phyloP scores from a whole-genome alignment of 1,284 basidiomycete genomes.

The Irpex sp. region DNA sequence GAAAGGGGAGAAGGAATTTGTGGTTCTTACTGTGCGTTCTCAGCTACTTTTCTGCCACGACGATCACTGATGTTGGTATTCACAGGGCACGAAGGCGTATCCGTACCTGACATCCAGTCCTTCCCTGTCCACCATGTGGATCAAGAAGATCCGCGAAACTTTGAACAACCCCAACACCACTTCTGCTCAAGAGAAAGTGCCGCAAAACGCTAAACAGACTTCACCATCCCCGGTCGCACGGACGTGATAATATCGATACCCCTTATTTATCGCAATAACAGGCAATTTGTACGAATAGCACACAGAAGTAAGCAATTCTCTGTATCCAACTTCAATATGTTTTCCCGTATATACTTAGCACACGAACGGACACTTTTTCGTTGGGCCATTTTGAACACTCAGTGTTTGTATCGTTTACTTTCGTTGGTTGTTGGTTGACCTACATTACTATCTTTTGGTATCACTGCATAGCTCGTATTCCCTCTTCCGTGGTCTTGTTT shows the following conservation, averaged over 20 bases:
- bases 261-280: not conserved
- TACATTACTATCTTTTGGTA: not conserved
- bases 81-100: conserved; percentile 50
- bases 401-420: conserved; percentile 3
- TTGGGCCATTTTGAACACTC: not conserved
- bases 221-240: not conserved
- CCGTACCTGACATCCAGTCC: conserved; percentile 45
- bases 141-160: conserved; percentile 46
- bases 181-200: not conserved
- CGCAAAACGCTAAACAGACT: not conserved
- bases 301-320: not conserved
- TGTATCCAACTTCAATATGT: not conserved
- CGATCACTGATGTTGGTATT: not conserved
- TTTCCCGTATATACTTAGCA: conserved; percentile 1
- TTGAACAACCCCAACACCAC: conserved; percentile 10
- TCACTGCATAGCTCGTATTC: not conserved
- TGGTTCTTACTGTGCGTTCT: conserved; percentile 53
- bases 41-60: conserved; percentile 1
- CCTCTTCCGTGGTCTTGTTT: not conserved
- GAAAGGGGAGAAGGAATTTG: conserved; percentile 58
- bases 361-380: conserved; percentile 1
- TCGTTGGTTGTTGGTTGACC: not conserved
- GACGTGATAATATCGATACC: not conserved
- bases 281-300: not conserved
- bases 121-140: conserved; percentile 42